Evolutionary conservation across 2,329 filamentous ascomycete species (phyloP).

Genomic region (Cladosporium sp.): DNA sequence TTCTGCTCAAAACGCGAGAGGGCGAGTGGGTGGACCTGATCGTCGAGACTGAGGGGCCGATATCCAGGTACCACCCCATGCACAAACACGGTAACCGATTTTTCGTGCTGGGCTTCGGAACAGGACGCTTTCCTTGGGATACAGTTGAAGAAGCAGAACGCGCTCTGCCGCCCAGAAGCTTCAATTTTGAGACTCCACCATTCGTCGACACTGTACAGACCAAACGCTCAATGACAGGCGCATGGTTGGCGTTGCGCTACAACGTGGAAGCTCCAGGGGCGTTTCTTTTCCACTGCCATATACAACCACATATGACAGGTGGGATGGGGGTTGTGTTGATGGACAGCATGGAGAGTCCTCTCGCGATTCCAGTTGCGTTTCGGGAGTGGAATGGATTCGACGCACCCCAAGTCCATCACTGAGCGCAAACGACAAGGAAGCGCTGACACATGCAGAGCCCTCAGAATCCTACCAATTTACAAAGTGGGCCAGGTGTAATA

Average conservation of each 20-base stretch:
- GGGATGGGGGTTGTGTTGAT: constrained; percentile 53
- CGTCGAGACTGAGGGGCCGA: neutral
- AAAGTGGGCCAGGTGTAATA: no score
- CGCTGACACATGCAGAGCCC: no score
- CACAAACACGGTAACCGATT: neutral
- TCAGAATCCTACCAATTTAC: no score
- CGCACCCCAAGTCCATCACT: neutral
- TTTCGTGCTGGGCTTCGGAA: neutral
- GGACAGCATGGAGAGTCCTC: constrained; percentile 50
- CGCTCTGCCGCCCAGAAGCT: neutral
- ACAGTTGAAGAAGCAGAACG: neutral
- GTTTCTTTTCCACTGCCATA: constrained; percentile 55
- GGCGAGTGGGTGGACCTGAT: neutral
- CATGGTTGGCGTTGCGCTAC: constrained; percentile 24
- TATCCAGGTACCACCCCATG: neutral
- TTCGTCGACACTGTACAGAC: neutral
- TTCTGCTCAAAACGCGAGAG: neutral
- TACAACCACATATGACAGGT: constrained; percentile 50
- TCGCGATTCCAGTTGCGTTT: constrained; percentile 4
- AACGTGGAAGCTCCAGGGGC: constrained; percentile 41
- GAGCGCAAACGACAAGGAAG: no score
- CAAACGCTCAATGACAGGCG: neutral
- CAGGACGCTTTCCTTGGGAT: neutral
- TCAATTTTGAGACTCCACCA: neutral
- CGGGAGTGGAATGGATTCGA: neutral